These are phyloP conservation scores for Fusarium fracticaudum DNA, from an alignment of 2,329 filamentous ascomycete species.

Conservation along the genomic window DNA sequence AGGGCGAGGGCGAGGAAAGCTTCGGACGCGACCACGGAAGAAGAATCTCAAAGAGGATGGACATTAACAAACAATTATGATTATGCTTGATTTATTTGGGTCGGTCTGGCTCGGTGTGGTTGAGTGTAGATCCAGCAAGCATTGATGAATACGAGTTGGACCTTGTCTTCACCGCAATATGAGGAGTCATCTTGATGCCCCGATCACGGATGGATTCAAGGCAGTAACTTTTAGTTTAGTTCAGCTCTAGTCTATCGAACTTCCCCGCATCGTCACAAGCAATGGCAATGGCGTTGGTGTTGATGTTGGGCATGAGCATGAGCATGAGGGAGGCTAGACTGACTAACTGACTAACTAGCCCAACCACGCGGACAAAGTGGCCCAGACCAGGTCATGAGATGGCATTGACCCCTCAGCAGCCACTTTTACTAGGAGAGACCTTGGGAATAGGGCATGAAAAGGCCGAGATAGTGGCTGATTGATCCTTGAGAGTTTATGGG, in stretches of 20 bases:
- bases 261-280: constrained; percentile 33
- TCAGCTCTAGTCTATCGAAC: background rate
- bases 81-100: background rate
- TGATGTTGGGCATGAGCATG: constrained; percentile 28
- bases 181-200: constrained; percentile 19
- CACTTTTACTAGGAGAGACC: background rate
- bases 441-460: constrained; percentile 1
- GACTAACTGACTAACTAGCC: background rate
- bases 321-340: constrained; percentile 2
- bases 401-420: constrained; percentile 9
- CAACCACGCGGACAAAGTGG: constrained; percentile 24
- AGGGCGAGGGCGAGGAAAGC: background rate
- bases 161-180: constrained; percentile 27
- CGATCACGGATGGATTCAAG: constrained; percentile 18
- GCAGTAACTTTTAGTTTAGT: background rate
- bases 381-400: constrained; percentile 30
- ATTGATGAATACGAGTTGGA: constrained; percentile 17
- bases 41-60: background rate
- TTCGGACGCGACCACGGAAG: constrained; percentile 14
- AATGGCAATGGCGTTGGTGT: background rate
- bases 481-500: constrained; percentile 1
- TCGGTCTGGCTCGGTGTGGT: background rate
- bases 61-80: background rate
- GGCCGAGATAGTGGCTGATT: constrained; percentile 11
- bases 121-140: constrained; percentile 10